These are phyloP conservation scores for Solanum hybrid DNA, from an alignment of 305 asterid species.

Conservation along the genomic window DNA sequence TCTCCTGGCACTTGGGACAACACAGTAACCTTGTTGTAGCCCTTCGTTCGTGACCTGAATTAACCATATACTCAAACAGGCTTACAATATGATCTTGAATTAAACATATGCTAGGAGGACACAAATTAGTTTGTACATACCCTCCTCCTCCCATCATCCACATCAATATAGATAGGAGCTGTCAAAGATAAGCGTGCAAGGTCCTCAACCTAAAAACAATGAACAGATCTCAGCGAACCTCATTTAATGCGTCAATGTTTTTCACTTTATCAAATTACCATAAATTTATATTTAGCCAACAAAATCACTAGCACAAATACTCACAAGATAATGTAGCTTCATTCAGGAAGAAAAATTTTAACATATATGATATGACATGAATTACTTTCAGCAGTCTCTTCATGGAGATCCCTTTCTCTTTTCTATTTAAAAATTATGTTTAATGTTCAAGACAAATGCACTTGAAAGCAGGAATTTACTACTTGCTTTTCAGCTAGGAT, in stretches of 20 bases:
- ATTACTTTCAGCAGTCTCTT: not conserved
- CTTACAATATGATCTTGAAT: not conserved
- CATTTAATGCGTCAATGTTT: not conserved
- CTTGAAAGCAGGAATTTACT: not conserved
- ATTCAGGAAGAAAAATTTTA: not conserved
- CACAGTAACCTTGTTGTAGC: slow-evolving; percentile 88
- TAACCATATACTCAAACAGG: not conserved
- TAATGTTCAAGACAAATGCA: not conserved
- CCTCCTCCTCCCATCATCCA: slow-evolving; percentile 78
- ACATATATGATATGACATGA: not conserved
- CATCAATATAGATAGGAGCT: slow-evolving; percentile 65
- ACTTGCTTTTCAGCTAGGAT: not conserved
- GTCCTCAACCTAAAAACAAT: slow-evolving; percentile 71
- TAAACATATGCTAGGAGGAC: not conserved
- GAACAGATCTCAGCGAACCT: not conserved
- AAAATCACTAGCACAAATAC: not conserved
- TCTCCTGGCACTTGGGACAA: slow-evolving; percentile 70
- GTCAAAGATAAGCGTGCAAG: slow-evolving; percentile 84
- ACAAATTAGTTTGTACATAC: slow-evolving; percentile 17
- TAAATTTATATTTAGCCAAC: not conserved
- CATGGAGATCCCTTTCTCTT: not conserved
- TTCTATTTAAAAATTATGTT: not conserved
- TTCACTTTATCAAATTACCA: not conserved
- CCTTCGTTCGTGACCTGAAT: slow-evolving; percentile 87
- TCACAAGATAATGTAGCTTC: not conserved